These are phyloP conservation scores for Oryza officinalis DNA, from an alignment of 176 grass and related monocot genomes.

Conservation along the genomic window DNA sequence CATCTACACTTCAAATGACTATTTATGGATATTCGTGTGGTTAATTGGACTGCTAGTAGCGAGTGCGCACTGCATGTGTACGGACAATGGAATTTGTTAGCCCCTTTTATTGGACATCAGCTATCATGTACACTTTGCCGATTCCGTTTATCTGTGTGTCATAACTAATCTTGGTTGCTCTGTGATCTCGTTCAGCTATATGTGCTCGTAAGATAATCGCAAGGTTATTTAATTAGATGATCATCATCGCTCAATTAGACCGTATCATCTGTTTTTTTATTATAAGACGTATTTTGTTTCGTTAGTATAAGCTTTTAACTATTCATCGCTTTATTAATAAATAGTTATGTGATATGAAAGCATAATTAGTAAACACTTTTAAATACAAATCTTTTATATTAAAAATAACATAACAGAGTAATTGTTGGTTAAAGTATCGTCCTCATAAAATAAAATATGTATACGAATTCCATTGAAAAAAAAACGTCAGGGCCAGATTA, in stretches of 20 bases:
- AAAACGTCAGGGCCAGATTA: neutral
- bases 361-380: too few species aligned
- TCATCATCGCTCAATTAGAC: neutral
- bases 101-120: neutral
- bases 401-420: too few species aligned
- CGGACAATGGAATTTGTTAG: neutral
- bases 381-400: too few species aligned
- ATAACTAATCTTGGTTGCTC: neutral
- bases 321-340: too few species aligned
- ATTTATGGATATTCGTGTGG: neutral
- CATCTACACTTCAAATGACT: neutral
- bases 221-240: neutral
- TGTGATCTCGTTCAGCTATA: neutral
- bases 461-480: neutral
- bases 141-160: neutral
- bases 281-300: too few species aligned
- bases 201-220: neutral
- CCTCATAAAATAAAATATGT: too few species aligned
- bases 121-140: neutral
- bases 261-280: too few species aligned
- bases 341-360: too few species aligned
- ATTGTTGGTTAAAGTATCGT: too few species aligned
- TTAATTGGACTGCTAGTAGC: neutral
- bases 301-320: too few species aligned
- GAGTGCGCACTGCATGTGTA: neutral